These are phyloP conservation scores for Heliamphora pulchella DNA, from an alignment of 179 eudicot genomes.

Conservation along the genomic window DNA sequence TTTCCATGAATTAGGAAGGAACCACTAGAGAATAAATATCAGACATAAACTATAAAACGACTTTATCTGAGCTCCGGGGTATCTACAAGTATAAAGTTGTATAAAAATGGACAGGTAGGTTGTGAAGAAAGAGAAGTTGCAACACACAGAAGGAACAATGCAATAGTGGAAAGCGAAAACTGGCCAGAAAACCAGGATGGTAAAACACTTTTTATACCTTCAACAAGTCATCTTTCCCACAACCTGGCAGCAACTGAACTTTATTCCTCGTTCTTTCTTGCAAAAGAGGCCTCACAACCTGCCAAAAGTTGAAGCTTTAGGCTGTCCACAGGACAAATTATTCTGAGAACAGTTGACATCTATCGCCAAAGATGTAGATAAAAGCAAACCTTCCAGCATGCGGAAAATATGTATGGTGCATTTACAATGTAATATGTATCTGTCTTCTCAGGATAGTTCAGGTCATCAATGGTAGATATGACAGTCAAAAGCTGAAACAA, in stretches of 20 bases:
- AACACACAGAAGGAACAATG: background rate
- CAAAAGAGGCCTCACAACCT: conserved; percentile 91
- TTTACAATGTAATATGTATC: conserved; percentile 77
- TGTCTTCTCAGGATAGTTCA: conserved; percentile 91
- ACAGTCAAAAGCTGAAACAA: conserved; percentile 61
- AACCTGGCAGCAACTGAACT: conserved; percentile 85
- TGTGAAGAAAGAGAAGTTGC: background rate
- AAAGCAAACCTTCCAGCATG: conserved; percentile 83
- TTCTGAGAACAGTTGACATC: background rate
- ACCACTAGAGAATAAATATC: background rate
- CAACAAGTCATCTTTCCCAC: conserved; percentile 78
- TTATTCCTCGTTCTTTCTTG: conserved; percentile 91
- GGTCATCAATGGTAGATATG: conserved; percentile 74
- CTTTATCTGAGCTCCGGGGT: background rate
- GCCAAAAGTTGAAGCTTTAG: conserved; percentile 17
- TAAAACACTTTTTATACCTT: conserved; percentile 39
- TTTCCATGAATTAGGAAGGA: background rate
- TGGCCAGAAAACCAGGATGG: background rate
- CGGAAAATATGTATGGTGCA: conserved; percentile 87
- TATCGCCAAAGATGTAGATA: conserved; percentile 11
- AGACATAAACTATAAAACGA: background rate
- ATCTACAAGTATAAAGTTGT: background rate
- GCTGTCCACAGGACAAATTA: background rate
- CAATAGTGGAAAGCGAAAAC: background rate
- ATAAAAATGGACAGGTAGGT: background rate